Conservation (phyloP, 352 stramenopile species). For the Globisporangium acanthophoron region DNA sequence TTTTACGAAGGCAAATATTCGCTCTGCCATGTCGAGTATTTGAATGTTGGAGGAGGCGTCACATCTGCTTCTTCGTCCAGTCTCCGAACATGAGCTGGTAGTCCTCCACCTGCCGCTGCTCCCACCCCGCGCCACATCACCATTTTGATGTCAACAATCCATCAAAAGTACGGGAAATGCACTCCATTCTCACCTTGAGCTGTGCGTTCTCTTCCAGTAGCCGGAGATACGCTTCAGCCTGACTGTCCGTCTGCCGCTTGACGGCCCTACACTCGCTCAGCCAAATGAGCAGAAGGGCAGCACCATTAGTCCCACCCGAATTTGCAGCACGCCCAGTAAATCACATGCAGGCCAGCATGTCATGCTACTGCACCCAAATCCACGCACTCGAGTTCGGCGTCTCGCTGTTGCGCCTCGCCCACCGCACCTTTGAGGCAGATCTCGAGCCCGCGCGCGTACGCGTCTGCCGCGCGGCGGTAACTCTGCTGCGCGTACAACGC, state of each 20-base stretch:
- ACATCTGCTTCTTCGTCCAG: conserved; percentile 82
- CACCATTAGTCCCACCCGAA: too few species aligned
- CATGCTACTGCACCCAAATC: too few species aligned
- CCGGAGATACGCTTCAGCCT: conserved; percentile 65
- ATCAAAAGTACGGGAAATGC: too few species aligned
- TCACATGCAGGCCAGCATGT: background rate
- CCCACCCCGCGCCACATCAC: too few species aligned
- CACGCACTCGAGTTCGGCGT: conserved; percentile 66
- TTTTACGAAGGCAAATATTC: too few species aligned
- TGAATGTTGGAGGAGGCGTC: background rate
- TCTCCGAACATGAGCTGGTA: conserved; percentile 81
- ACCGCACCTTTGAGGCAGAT: conserved; percentile 62
- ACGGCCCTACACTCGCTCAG: conserved; percentile 33
- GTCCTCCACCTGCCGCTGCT: conserved; percentile 62
- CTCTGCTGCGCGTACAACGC: conserved; percentile 59
- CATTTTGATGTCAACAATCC: too few species aligned
- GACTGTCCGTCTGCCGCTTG: conserved; percentile 57
- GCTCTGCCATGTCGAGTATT: too few species aligned
- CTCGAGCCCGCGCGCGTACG: conserved; percentile 66
- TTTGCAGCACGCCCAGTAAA: too few species aligned
- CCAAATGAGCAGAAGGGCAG: too few species aligned
- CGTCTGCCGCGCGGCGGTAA: conserved; percentile 66
- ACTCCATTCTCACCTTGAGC: conserved; percentile 37
- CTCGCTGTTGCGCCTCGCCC: conserved; percentile 60
- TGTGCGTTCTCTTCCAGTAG: conserved; percentile 72